phyloP scores from a whole-genome alignment of 805 yeast genomes.

The Alloascoidea hylecoeti region DNA sequence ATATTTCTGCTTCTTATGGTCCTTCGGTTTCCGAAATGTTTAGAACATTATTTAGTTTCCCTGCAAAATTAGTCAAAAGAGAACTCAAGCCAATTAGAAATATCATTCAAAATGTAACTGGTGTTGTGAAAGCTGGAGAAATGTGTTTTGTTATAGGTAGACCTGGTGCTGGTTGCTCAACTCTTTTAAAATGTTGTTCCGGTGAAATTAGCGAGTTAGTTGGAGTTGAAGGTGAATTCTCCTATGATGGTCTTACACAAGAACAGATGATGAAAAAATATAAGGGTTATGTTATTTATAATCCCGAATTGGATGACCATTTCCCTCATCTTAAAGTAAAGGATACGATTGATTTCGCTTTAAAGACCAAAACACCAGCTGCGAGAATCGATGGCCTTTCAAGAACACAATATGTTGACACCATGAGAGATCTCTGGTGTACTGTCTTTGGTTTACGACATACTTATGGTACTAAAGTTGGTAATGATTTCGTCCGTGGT shows the following conservation, averaged over 20 bases:
- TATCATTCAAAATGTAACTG: slow-evolving; percentile 17
- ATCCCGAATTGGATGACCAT: slow-evolving; percentile 43
- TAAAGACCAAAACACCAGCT: slow-evolving; percentile 53
- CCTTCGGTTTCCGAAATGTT: slow-evolving; percentile 30
- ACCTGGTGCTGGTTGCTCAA: slow-evolving; percentile 75
- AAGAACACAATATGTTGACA: slow-evolving; percentile 30
- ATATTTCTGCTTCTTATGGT: slow-evolving; percentile 28
- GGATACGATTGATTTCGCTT: slow-evolving; percentile 58
- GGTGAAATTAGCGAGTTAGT: slow-evolving; percentile 35
- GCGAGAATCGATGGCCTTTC: slow-evolving; percentile 31
- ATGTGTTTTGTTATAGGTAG: slow-evolving; percentile 56
- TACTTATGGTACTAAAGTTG: slow-evolving; percentile 47
- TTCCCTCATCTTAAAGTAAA: slow-evolving; percentile 68
- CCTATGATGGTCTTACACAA: slow-evolving; percentile 49
- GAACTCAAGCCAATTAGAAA: slow-evolving; percentile 8
- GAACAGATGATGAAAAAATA: slow-evolving; percentile 42
- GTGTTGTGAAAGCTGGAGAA: slow-evolving; percentile 45
- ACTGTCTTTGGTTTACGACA: slow-evolving; percentile 47
- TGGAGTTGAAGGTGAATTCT: slow-evolving; percentile 36
- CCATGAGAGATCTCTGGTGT: slow-evolving; percentile 30
- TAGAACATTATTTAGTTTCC: slow-evolving; percentile 10
- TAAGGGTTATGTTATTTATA: slow-evolving; percentile 31
- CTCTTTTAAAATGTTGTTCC: slow-evolving; percentile 49
- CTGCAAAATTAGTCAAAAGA: slow-evolving; percentile 7
- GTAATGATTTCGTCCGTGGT: slow-evolving; percentile 51